phyloP scores from a whole-genome alignment of 1,284 basidiomycete genomes.

The Porodaedalea pini region DNA sequence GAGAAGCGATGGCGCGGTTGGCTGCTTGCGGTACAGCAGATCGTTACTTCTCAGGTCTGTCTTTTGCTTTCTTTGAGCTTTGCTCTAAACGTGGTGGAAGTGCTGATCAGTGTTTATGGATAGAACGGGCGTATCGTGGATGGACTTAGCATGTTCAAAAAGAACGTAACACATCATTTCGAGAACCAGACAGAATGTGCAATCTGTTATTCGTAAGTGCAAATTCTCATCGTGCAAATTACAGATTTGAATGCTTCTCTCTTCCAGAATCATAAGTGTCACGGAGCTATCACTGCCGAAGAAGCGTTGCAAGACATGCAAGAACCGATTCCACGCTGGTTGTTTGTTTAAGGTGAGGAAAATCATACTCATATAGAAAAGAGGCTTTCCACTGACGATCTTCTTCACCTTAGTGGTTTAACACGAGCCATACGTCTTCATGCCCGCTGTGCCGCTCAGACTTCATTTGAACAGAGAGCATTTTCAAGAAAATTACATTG shows the following conservation, averaged over 20 bases:
- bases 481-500: background rate
- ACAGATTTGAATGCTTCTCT: constrained; percentile 4
- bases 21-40: constrained; percentile 91
- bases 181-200: constrained; percentile 93
- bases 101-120: constrained; percentile 6
- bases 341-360: constrained; percentile 81
- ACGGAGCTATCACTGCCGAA: constrained; percentile 86
- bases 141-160: constrained; percentile 90
- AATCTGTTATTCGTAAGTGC: constrained; percentile 85
- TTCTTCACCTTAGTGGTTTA: constrained; percentile 76
- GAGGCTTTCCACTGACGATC: constrained; percentile 15
- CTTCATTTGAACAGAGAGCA: constrained; percentile 44
- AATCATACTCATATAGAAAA: background rate
- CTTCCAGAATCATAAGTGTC: constrained; percentile 82
- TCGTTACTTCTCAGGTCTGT: constrained; percentile 80
- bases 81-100: background rate
- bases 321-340: constrained; percentile 91
- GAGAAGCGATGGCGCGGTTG: constrained; percentile 93
- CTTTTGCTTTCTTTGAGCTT: constrained; percentile 12
- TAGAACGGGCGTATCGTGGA: constrained; percentile 94
- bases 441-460: constrained; percentile 90
- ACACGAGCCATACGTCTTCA: constrained; percentile 82
- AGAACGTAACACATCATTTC: constrained; percentile 89
- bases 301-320: constrained; percentile 93
- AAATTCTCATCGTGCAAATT: background rate